Evolutionary conservation across 176 grass and related monocot genomes (phyloP).

Genomic region (Themeda triandra): DNA sequence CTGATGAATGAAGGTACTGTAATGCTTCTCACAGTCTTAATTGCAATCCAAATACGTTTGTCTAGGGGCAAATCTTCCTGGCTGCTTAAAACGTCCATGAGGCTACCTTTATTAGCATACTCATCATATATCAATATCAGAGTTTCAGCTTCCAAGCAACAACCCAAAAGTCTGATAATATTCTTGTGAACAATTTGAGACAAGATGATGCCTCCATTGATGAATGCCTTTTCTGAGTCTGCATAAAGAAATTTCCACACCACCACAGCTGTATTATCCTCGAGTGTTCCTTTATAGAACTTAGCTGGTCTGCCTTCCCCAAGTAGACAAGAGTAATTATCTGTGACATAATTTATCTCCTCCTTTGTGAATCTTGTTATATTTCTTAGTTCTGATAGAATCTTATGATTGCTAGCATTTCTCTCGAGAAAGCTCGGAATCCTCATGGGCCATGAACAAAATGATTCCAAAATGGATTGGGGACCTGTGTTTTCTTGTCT

Average conservation of each 20-base stretch:
- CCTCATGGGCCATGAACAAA: background rate
- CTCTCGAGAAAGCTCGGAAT: background rate
- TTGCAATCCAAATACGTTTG: background rate
- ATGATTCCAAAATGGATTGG: too few relatives aligned
- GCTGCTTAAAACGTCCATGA: background rate
- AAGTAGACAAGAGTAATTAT: background rate
- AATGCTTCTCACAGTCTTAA: constrained; percentile 1
- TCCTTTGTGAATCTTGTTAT: background rate
- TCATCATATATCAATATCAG: background rate
- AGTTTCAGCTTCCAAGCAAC: background rate
- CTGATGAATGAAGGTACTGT: background rate
- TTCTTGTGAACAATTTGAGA: background rate
- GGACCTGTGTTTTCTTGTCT: background rate
- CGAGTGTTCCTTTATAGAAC: background rate
- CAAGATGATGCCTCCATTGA: background rate
- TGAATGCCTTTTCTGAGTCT: too few relatives aligned
- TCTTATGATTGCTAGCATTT: background rate
- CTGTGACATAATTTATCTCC: background rate
- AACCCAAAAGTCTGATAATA: background rate
- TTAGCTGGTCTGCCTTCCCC: background rate
- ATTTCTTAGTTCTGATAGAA: background rate
- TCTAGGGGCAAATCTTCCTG: background rate
- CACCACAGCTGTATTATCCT: background rate
- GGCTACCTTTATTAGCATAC: background rate
- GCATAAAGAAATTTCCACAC: background rate